These are phyloP conservation scores for Rhamnella rubrinervis DNA, from an alignment of 331 rosid genomes.

Conservation along the genomic window DNA sequence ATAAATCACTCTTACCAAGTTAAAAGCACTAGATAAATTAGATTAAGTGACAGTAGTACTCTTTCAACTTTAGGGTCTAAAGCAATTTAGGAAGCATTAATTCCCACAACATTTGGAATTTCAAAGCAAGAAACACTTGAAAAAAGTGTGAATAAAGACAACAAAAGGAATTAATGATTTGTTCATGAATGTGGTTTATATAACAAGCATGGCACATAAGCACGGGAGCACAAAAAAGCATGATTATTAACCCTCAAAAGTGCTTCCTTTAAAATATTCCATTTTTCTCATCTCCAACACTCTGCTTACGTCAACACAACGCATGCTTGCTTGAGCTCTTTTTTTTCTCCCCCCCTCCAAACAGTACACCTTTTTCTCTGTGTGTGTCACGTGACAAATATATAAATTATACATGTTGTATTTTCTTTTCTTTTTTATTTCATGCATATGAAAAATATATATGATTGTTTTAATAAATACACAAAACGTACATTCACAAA, in stretches of 20 bases:
- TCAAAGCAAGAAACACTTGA: constrained; percentile 31
- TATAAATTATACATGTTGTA: too few relatives aligned
- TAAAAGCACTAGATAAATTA: not conserved
- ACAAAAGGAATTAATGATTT: constrained; percentile 33
- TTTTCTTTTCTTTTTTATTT: too few relatives aligned
- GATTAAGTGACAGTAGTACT: constrained; percentile 13
- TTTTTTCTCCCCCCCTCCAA: not conserved
- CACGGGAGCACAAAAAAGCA: constrained; percentile 52
- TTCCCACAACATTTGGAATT: constrained; percentile 42
- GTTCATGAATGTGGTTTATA: constrained; percentile 17
- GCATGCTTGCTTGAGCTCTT: constrained; percentile 31
- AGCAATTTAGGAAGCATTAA: constrained; percentile 18
- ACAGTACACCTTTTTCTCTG: not conserved
- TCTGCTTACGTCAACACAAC: constrained; percentile 37
- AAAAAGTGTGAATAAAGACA: constrained; percentile 1
- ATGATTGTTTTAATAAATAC: too few relatives aligned
- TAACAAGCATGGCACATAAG: constrained; percentile 34
- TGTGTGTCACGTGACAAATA: too few relatives aligned
- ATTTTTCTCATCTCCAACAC: constrained; percentile 16
- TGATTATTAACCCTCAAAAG: constrained; percentile 32
- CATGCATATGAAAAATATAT: too few relatives aligned
- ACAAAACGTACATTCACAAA: too few relatives aligned
- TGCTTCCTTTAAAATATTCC: constrained; percentile 23
- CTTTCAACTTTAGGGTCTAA: constrained; percentile 19
- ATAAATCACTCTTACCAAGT: too few relatives aligned